Base-by-base conservation (phyloP, 768 basidiomycete species). In the Pholiota microspora region DNA sequence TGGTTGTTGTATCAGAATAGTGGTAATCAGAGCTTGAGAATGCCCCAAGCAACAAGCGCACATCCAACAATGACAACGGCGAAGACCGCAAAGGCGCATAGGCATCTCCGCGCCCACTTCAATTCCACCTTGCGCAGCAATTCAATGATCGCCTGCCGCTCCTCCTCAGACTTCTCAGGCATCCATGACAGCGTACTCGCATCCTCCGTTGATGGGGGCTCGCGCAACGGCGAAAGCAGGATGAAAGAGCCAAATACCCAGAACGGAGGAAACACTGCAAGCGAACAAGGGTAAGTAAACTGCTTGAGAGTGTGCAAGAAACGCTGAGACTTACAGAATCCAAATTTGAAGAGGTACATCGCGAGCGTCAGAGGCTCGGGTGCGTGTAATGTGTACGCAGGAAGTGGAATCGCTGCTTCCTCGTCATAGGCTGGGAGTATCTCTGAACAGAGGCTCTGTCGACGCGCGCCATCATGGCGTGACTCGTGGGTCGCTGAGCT, bases 261-360 rank as follows among this genome's bases (percentile, higher is more conserved):
- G 65, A 86, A 85, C 35, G 79, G 71, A 2, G 80, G 81, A 64
- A 85, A 85, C 48, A 85, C 84, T 86, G 15, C 1, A 18, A 42
- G 6, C 1, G 12, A 51, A 54, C 57, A 16, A 42, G 16, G 12
- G 29, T 54, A 53, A 50, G 58, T 44, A 36, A 45, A 25, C 7
- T 4, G 15, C 16, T 27, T 40, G 32, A 29, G 31, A 15, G n/a
- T 7, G 24, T 27, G 10, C 35, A 16, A 42, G 38, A 34, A 48
- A 28, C 29, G 12, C 29, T 51, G 21, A 51, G 44, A 72, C 84
- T 63, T 60, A 85, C 84, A 62, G 62, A 86, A 85, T 40, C 83
- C 82, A 54, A 84, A 84, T 61, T 79, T 80, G 71, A 86, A 85
- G 44, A 86, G 67, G 64, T 78, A 82, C 68, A 78, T 76, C 5